Base-by-base conservation (phyloP, 2,329 filamentous ascomycete genomes). In the Shiraia sp. region DNA sequence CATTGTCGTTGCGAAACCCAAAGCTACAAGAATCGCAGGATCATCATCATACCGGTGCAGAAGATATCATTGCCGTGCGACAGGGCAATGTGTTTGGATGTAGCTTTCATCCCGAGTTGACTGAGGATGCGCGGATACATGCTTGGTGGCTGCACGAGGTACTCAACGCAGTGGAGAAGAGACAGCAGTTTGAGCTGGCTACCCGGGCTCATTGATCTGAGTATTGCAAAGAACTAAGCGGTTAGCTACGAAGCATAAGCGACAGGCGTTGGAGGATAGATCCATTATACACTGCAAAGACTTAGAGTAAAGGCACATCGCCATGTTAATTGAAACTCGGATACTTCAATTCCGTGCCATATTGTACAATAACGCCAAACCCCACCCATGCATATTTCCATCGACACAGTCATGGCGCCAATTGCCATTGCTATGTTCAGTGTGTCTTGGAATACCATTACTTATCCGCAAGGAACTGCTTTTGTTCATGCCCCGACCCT, bases 21-120 rank as follows among this genome's bases (percentile, higher is more conserved):
- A 73, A 72, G 31, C 57, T 80, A 32, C 73, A 75, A 28, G 72
- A 75, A 19, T 71, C 74, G 45, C 69, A 70, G 15, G 71, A 72
- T 30, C 74, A 75, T 8, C 68, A 74, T n/a, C 67, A 74, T 17
- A 67, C 73, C 5, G 67, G 71, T 12, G 71, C 70, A 13, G 75
- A 79, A 30, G 79, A 95, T 54, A 92, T 97, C 36, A 84, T 97
- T 36, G 92, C 92, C 0, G 89, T 97, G 24, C 79, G 81, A 51
- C 91, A 97, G 72, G 89, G 87, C 1, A 96, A 96, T 69, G 86
- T 96, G 0, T 87, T 97, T 58, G 93, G 90, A 3, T 96, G 88
- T 3, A 96, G 91, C 61, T 99, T 97, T 65, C 93, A 97, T 60
- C 93, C 93, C 0, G 93, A 99, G 70, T 70, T 99, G 68, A 97